phyloP scores from a whole-genome alignment of 805 yeast genomes.

The Suhomyces sp. region DNA sequence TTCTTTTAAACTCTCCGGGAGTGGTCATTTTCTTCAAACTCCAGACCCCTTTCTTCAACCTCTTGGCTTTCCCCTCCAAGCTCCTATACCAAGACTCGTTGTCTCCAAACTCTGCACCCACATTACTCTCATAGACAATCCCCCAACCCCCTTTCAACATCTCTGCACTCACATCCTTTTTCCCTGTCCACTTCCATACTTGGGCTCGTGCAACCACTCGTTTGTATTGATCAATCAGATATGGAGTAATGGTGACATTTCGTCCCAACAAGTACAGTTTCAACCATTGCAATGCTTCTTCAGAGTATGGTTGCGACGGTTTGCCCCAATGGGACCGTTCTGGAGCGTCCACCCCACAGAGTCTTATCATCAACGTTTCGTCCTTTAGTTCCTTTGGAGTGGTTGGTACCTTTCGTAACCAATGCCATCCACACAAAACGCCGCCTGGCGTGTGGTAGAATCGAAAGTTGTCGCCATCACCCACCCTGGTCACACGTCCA shows the following conservation, averaged over 20 bases:
- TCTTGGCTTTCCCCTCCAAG: slow-evolving; percentile 62
- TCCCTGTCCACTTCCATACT: slow-evolving; percentile 56
- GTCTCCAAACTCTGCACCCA: slow-evolving; percentile 84
- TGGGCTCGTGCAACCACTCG: slow-evolving; percentile 82
- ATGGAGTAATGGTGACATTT: slow-evolving; percentile 71
- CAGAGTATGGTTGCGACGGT: slow-evolving; percentile 84
- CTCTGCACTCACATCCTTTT: slow-evolving; percentile 79
- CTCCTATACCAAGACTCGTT: slow-evolving; percentile 56
- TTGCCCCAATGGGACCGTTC: slow-evolving; percentile 93
- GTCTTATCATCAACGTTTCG: slow-evolving; percentile 74
- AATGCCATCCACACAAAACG: slow-evolving; percentile 83
- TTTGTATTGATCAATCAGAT: slow-evolving; percentile 82
- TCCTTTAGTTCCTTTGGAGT: slow-evolving; percentile 48
- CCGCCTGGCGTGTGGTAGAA: slow-evolving; percentile 96
- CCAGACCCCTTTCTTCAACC: slow-evolving; percentile 68
- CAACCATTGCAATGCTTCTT: slow-evolving; percentile 83
- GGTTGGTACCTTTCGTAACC: slow-evolving; percentile 71
- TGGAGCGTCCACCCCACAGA: slow-evolving; percentile 97
- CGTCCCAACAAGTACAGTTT: slow-evolving; percentile 62
- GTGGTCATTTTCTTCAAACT: slow-evolving; percentile 51
- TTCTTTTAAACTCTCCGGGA: slow-evolving; percentile 76
- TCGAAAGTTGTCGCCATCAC: slow-evolving; percentile 94
- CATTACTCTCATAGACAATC: slow-evolving; percentile 80
- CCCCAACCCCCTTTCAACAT: slow-evolving; percentile 85
- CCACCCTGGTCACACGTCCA: slow-evolving; percentile 86